Percentiles rank a stretch among this genome's conserved stretches.
Evolutionary conservation across 345 rosid genomes (phyloP).

Genomic region (Euphorbia pulcherrima): DNA sequence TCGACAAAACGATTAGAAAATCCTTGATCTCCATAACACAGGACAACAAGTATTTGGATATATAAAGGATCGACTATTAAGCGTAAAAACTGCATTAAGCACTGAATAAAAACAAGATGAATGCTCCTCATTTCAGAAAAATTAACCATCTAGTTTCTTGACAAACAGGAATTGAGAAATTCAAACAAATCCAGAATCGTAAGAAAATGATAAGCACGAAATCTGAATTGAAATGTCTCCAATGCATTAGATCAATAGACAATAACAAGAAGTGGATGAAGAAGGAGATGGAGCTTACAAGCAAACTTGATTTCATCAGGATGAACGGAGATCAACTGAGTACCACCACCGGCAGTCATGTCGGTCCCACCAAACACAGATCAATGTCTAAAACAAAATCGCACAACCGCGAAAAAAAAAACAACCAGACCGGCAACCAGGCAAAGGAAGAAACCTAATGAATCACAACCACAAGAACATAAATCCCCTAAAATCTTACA

Average conservation of each 20-base stretch:
- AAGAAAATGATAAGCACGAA: background rate
- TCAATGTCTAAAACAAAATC: too few species aligned
- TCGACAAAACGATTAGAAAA: background rate
- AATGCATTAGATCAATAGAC: background rate
- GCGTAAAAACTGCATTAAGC: background rate
- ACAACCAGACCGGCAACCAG: too few species aligned
- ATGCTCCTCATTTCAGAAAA: background rate
- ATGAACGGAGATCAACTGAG: conserved; percentile 75
- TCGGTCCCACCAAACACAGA: conserved; percentile 11
- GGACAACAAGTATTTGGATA: background rate
- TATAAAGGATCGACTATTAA: background rate
- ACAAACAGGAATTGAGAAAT: background rate
- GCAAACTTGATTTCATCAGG: conserved; percentile 89
- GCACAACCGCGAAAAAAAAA: too few species aligned
- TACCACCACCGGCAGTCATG: conserved; percentile 60
- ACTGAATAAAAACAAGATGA: background rate
- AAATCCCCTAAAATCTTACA: background rate
- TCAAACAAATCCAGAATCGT: background rate
- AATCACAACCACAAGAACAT: background rate
- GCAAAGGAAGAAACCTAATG: too few species aligned
- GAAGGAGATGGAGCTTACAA: conserved; percentile 43
- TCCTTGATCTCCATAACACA: background rate
- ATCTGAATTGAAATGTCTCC: background rate
- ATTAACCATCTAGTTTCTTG: too few species aligned
- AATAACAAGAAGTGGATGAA: background rate